Conservation (phyloP, 2,329 filamentous ascomycete species). For the Teratosphaeria gauchensis region DNA sequence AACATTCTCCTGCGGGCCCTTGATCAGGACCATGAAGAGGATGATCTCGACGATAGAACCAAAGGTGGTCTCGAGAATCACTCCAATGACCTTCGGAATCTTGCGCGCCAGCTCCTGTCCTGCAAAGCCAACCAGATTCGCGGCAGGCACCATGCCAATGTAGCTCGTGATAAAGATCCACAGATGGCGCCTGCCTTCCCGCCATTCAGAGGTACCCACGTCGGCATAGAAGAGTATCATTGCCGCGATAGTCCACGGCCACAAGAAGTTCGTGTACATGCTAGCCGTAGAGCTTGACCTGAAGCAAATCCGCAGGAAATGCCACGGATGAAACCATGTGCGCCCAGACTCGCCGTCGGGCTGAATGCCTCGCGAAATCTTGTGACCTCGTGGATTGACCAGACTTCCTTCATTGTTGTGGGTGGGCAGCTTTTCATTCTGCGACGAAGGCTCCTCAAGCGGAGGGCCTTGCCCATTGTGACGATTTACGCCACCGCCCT, state of each 20-base stretch:
- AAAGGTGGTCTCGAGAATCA: conserved; percentile 44
- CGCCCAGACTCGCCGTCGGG: conserved; percentile 40
- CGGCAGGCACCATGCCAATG: conserved; percentile 42
- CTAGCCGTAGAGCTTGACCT: conserved; percentile 36
- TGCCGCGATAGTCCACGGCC: conserved; percentile 41
- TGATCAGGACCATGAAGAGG: conserved; percentile 65
- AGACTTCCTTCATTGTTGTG: conserved; percentile 18
- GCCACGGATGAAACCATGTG: conserved; percentile 33
- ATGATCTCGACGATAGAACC: conserved; percentile 73
- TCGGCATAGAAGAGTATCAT: conserved; percentile 38
- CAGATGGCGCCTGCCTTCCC: conserved; percentile 24
- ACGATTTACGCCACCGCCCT: not conserved
- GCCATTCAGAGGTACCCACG: not conserved
- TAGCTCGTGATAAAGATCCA: conserved; percentile 41
- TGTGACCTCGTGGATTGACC: conserved; percentile 37
- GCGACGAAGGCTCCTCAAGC: not conserved
- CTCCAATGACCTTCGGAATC: conserved; percentile 61
- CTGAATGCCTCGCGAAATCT: conserved; percentile 33
- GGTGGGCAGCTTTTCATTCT: conserved; percentile 10
- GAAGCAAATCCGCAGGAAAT: conserved; percentile 37
- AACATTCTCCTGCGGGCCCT: conserved; percentile 21
- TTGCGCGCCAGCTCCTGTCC: conserved; percentile 64
- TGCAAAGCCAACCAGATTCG: conserved; percentile 48
- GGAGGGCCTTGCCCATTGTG: not conserved
- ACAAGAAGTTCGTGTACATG: conserved; percentile 40